Evolutionary conservation across 83 land plant species (phyloP), one percentile per base, ranked within the genome.

Genomic region (Thuja plicata): DNA sequence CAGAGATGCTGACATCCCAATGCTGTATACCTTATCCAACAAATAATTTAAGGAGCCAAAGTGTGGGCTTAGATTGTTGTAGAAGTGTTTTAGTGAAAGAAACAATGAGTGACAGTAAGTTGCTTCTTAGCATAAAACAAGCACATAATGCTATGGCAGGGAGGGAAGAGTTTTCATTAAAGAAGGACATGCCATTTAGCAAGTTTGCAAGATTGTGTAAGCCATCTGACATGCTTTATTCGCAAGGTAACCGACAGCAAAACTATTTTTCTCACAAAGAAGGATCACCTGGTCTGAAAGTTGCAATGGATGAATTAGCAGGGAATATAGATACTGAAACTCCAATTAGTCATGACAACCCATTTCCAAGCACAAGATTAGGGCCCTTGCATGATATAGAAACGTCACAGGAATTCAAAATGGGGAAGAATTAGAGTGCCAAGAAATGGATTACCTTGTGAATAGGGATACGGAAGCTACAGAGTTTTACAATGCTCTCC

Each of bases 11-110:
- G 30, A 43, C 85, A 83, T 83, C 35, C 55, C 55, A 24, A 45
- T 83, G 55, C 35, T 0, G 52, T 11, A 43, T 46, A 17, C 9
- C 52, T 46, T 46, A 52, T 52, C 21, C 60, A 84, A 16, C 40
- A 84, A 52, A 84, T 6, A 84, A 52, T 16, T 84, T 84, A 40
- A 30, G 86, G 34, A 84, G 38, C 86, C 34, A 27, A 34, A 84
- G 86, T 34, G 9, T 84, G 46, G 57, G 37, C 9, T 48, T 84
- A 17, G 45, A 38, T 17, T 9, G 46, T 13, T 84, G 60, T 37
- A 84, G 52, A 84, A 48, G 48, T 12, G 52, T 52, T 84, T 32
- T 52, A 84, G 57, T 34, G 86, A 52, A 84, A 52, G 62, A 50
- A 48, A 52, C 37, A 21, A 84, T 8, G 1, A 52, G 60, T 84